A percentile compares a stretch with the other conserved stretches of the same genome.
Conservation (phyloP, 805 yeast genomes). For the Candida anglica region DNA sequence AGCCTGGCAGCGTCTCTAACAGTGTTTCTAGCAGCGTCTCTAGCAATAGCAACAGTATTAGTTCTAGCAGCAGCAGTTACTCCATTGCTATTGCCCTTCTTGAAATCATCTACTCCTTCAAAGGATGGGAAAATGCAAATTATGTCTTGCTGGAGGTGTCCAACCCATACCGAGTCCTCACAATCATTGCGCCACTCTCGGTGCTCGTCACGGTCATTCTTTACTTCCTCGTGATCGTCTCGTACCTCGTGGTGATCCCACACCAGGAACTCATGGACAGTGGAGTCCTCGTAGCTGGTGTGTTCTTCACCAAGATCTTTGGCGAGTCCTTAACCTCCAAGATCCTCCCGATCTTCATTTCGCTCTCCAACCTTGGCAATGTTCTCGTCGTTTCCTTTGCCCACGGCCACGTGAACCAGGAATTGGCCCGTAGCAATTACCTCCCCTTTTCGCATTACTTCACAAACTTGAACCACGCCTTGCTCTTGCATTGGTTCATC, state of each 20-base stretch:
- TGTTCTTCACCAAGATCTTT: constrained; percentile 53
- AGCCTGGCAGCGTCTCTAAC: constrained; percentile 19
- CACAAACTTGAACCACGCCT: constrained; percentile 41
- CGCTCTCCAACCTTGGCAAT: constrained; percentile 61
- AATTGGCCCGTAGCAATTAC: constrained; percentile 47
- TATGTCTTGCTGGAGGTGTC: constrained; percentile 56
- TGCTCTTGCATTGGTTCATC: constrained; percentile 52
- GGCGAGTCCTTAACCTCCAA: constrained; percentile 49
- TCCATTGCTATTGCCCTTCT: constrained; percentile 53
- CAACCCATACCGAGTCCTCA: constrained; percentile 53
- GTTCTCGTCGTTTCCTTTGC: constrained; percentile 63
- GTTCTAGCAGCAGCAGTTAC: constrained; percentile 41
- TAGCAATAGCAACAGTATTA: too few relatives aligned
- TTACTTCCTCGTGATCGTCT: constrained; percentile 53
- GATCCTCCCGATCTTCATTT: constrained; percentile 53
- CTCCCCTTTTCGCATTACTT: constrained; percentile 50
- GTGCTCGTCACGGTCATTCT: constrained; percentile 48
- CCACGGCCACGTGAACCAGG: constrained; percentile 55
- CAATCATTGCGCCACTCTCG: constrained; percentile 60
- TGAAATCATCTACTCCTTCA: constrained; percentile 59
- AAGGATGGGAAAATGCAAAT: constrained; percentile 71
- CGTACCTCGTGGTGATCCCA: constrained; percentile 54
- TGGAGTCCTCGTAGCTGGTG: constrained; percentile 63
- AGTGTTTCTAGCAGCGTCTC: constrained; percentile 3
- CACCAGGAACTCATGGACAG: constrained; percentile 44